Conservation (phyloP, 805 yeast species). For the Priceomyces haplophilus region DNA sequence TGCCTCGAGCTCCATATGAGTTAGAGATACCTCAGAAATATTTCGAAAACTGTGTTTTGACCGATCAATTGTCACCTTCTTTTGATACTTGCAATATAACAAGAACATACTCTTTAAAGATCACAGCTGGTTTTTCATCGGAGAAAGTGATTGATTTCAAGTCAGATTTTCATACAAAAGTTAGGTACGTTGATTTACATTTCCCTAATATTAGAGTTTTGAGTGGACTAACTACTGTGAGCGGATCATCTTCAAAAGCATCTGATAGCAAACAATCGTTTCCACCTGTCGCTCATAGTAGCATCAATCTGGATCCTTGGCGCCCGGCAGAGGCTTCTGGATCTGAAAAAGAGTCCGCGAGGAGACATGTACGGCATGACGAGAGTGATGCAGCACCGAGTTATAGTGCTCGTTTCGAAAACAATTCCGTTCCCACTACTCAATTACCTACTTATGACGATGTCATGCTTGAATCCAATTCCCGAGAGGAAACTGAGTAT, state of each 20-base stretch:
- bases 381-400: background rate
- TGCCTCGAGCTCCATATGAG: conserved; percentile 24
- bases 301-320: too few species aligned
- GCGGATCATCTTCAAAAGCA: conserved; percentile 23
- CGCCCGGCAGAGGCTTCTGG: too few species aligned
- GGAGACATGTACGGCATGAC: background rate
- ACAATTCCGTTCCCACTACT: background rate
- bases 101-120: conserved; percentile 26
- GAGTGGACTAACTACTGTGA: conserved; percentile 30
- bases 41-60: conserved; percentile 41
- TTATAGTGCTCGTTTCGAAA: background rate
- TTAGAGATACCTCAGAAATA: conserved; percentile 42
- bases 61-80: conserved; percentile 49
- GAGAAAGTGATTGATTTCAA: conserved; percentile 21
- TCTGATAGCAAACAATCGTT: conserved; percentile 16
- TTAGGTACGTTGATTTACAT: conserved; percentile 28
- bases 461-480: conserved; percentile 27
- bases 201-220: conserved; percentile 32
- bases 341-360: background rate
- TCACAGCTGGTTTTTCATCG: conserved; percentile 24
- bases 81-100: conserved; percentile 56
- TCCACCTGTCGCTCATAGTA: too few species aligned
- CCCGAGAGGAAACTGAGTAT: conserved; percentile 32
- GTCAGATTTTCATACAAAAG: conserved; percentile 18
- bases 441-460: conserved; percentile 38